Conservation (phyloP, 768 basidiomycete species). For the Suillus subluteus region DNA sequence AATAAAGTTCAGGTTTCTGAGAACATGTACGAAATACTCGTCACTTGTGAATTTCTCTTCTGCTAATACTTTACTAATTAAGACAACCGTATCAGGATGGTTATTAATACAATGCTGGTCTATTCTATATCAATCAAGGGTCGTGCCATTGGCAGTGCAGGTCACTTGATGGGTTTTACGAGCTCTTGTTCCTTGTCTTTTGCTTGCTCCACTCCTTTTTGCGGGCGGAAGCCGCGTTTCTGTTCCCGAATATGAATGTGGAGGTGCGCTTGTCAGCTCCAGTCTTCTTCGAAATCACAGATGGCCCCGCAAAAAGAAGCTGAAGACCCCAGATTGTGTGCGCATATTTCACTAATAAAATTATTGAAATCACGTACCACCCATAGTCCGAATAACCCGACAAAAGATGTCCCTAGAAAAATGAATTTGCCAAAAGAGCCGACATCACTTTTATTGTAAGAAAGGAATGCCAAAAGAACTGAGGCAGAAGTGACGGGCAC, state of each 20-base stretch:
- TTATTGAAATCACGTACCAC: slow-evolving; percentile 50
- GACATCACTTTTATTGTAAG: slow-evolving; percentile 64
- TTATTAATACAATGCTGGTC: slow-evolving; percentile 22
- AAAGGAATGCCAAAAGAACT: slow-evolving; percentile 58
- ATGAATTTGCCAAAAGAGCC: slow-evolving; percentile 59
- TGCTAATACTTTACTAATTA: slow-evolving; percentile 21
- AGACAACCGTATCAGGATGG: slow-evolving; percentile 14
- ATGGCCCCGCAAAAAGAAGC: slow-evolving; percentile 65
- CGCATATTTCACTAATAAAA: slow-evolving; percentile 10
- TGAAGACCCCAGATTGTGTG: slow-evolving; percentile 31
- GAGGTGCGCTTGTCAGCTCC: slow-evolving; percentile 86
- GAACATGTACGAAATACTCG: slow-evolving; percentile 20
- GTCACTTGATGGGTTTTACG: slow-evolving; percentile 12
- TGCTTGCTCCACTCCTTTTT: slow-evolving; percentile 60
- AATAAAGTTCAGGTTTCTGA: slow-evolving; percentile 17
- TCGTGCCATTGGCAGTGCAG: slow-evolving; percentile 6
- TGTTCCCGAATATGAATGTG: slow-evolving; percentile 79
- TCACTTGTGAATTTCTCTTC: slow-evolving; percentile 12
- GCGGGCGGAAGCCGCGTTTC: slow-evolving; percentile 59
- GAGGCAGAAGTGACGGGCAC: slow-evolving; percentile 59
- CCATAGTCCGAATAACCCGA: slow-evolving; percentile 75
- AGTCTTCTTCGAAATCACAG: slow-evolving; percentile 65
- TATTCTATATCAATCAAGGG: slow-evolving; percentile 16
- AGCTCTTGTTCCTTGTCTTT: slow-evolving; percentile 32
- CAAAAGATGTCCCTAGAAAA: slow-evolving; percentile 49